Conservation (phyloP, 306 rosid species). For the Bauhinia variegata region DNA sequence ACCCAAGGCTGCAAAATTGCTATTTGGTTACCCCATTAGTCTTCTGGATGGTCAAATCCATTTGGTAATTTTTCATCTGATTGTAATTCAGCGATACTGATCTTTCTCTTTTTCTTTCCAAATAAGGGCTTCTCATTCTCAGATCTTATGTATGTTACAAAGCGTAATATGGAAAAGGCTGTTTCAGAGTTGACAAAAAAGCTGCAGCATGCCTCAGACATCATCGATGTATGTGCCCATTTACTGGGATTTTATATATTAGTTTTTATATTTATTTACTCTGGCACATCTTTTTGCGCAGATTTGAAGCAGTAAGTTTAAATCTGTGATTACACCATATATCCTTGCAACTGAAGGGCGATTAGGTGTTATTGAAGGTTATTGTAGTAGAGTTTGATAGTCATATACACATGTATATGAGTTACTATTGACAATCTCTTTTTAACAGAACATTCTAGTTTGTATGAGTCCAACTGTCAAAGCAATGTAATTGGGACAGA, state of each 20-base stretch:
- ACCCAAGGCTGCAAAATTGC: neutral
- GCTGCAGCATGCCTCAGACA: slow-evolving; percentile 81
- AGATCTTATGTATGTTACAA: slow-evolving; percentile 94
- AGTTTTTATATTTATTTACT: slow-evolving; percentile 18
- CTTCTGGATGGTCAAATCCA: slow-evolving; percentile 21
- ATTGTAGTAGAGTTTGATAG: neutral
- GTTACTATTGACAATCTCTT: neutral
- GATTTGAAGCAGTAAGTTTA: neutral
- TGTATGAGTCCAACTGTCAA: neutral
- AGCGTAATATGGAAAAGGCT: slow-evolving; percentile 82
- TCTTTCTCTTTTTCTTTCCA: slow-evolving; percentile 18
- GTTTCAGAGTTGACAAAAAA: slow-evolving; percentile 80
- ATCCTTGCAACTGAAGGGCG: slow-evolving; percentile 10
- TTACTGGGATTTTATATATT: neutral
- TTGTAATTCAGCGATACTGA: slow-evolving; percentile 11
- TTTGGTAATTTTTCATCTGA: slow-evolving; percentile 12
- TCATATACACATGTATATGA: neutral
- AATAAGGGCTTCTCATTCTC: slow-evolving; percentile 84
- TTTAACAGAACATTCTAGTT: neutral
- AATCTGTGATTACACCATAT: neutral
- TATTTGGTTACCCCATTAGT: slow-evolving; percentile 2
- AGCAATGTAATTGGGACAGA: too few relatives aligned
- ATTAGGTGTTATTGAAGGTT: slow-evolving; percentile 6
- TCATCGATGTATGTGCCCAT: slow-evolving; percentile 74
- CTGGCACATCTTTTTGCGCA: slow-evolving; percentile 9